Base-by-base conservation (phyloP, 148 eudicot species). In the Nyssa sinensis region DNA sequence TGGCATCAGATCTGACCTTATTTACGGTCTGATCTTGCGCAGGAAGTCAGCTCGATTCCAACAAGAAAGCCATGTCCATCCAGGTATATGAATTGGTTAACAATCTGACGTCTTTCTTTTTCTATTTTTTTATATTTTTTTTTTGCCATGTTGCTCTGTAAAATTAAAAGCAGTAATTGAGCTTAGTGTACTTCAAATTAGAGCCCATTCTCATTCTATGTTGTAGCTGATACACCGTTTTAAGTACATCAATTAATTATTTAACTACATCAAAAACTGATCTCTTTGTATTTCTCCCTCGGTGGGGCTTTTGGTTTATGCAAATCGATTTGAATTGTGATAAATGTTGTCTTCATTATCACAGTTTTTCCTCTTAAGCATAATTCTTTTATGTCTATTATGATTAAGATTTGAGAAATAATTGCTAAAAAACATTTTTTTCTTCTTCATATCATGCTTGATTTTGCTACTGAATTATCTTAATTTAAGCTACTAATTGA, bases 31-130 rank as follows among this genome's bases (percentile, higher is more conserved):
- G 33, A 70, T 47, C 7, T 76, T 80, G 55, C 74, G 82, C 88
- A 91, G 97, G 97, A 44, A 91, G 97, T 75, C 97, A 93, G 80
- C 87, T 93, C 13, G 93, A 93, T 29, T 19, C 90, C 19, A 93
- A 93, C 79, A 90, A 90, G 74, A 90, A 93, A 77, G 97, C 97
- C 37, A 84, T 93, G 97, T 72, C 57, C 47, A 91, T 91, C 60
- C 97, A 89, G 97, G 97, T 91, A 72, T 57, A 33, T 49, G 13
- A 14, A 3, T 72, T 41, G 51, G 51, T 2, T 7, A 5, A 37
- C 11, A 39, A 39, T 39, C 44, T 4, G 11, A 39, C 16, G 17
- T 44, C 51, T 12, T 44, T 55, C 21, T 55, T 17, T 5, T 19
- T 19, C 59, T 19, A 55, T 37, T 37, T 37, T 9, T 3, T 9